Conservation (phyloP, 345 rosid species). For the Abelmoschus esculentus region DNA sequence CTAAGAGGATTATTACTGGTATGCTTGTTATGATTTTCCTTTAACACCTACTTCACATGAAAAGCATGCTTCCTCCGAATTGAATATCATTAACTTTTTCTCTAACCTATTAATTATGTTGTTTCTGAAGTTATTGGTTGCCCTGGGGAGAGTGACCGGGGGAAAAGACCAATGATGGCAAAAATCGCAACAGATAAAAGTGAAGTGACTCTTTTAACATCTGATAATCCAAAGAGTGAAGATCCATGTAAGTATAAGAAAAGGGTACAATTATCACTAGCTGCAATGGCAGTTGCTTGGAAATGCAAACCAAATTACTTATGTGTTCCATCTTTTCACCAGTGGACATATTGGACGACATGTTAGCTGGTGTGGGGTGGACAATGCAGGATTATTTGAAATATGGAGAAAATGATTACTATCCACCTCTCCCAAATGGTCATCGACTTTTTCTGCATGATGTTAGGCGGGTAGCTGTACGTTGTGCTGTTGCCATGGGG, state of each 20-base stretch:
- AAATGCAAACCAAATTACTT: constrained; percentile 3
- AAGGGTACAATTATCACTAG: neutral
- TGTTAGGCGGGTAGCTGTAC: constrained; percentile 84
- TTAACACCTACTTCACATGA: neutral
- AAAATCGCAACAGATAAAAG: constrained; percentile 88
- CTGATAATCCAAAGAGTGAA: constrained; percentile 81
- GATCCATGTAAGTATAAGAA: constrained; percentile 59
- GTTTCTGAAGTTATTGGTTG: constrained; percentile 66
- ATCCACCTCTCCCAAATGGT: constrained; percentile 86
- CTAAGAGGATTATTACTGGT: constrained; percentile 86
- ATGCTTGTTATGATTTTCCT: constrained; percentile 18
- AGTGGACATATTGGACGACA: constrained; percentile 97
- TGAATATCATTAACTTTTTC: neutral
- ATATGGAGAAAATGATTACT: constrained; percentile 80
- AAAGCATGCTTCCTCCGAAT: neutral
- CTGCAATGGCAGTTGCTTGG: neutral
- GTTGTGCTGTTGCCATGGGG: constrained; percentile 97
- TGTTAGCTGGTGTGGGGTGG: constrained; percentile 96
- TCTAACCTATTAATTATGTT: constrained; percentile 5
- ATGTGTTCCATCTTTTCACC: constrained; percentile 19
- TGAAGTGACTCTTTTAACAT: constrained; percentile 86
- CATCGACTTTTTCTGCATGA: constrained; percentile 87
- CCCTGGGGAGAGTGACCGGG: constrained; percentile 73
- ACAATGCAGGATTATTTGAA: constrained; percentile 90
- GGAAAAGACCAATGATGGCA: constrained; percentile 80